Percentiles rank a stretch among this genome's conserved stretches.
phyloP scores from a whole-genome alignment of 73 alveolate genomes.

The Uronychia binucleata region DNA sequence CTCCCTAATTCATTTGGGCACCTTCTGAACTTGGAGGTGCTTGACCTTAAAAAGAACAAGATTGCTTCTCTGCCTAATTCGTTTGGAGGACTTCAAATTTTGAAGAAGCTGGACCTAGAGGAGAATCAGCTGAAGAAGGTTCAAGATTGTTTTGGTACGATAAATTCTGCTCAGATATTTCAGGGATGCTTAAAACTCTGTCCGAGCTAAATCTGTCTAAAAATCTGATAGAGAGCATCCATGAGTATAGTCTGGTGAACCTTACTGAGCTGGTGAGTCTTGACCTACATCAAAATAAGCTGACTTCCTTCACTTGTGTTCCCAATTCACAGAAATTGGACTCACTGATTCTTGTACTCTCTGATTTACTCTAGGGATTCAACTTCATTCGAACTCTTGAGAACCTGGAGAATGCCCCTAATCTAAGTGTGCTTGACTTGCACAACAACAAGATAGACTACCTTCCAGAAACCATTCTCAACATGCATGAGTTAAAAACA shows the following conservation, averaged over 20 bases:
- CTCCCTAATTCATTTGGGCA: slow-evolving; percentile 79
- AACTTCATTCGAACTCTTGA: slow-evolving; percentile 68
- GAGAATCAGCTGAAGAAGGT: slow-evolving; percentile 74
- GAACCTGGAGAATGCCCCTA: slow-evolving; percentile 75
- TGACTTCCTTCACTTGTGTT: slow-evolving; percentile 61
- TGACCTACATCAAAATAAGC: slow-evolving; percentile 82
- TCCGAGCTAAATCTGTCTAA: slow-evolving; percentile 79
- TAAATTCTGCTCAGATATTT: not conserved
- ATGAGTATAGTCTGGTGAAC: slow-evolving; percentile 67
- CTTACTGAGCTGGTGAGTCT: slow-evolving; percentile 65
- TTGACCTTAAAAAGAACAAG: slow-evolving; percentile 69
- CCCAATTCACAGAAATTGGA: slow-evolving; percentile 77
- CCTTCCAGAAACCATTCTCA: slow-evolving; percentile 74
- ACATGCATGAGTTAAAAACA: slow-evolving; percentile 82
- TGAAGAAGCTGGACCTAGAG: slow-evolving; percentile 74
- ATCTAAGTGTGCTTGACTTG: slow-evolving; percentile 80
- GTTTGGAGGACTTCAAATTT: slow-evolving; percentile 66
- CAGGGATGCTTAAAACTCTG: slow-evolving; percentile 43
- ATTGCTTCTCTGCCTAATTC: slow-evolving; percentile 64
- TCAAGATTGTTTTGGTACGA: slow-evolving; percentile 60
- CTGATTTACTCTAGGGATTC: slow-evolving; percentile 23
- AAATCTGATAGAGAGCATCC: slow-evolving; percentile 70
- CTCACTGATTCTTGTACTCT: slow-evolving; percentile 52
- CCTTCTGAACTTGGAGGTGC: slow-evolving; percentile 77
- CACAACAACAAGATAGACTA: slow-evolving; percentile 82